phyloP scores from a whole-genome alignment of 805 yeast genomes.

The Schizosaccharomyces cryophilus region DNA sequence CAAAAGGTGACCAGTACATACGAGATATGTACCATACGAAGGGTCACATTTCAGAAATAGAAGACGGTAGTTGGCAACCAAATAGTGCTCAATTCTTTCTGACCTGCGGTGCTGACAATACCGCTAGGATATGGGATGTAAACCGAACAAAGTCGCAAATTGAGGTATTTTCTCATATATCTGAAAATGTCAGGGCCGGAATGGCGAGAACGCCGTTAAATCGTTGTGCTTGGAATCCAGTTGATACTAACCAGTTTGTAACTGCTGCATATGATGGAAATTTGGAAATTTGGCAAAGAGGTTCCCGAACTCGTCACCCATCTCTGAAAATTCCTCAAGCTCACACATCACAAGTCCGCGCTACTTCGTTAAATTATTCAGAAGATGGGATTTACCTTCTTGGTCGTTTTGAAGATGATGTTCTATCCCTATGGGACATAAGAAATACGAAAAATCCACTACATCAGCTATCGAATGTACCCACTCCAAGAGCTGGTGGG shows the following conservation, averaged over 20 bases:
- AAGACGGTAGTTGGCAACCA: constrained; percentile 14
- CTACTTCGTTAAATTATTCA: constrained; percentile 6
- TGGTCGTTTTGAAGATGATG: constrained; percentile 9
- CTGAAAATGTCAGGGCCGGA: constrained; percentile 8
- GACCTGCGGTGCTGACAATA: constrained; percentile 14
- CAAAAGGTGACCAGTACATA: constrained; percentile 16
- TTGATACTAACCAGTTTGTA: constrained; percentile 8
- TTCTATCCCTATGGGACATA: constrained; percentile 14
- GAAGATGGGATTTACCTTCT: constrained; percentile 7
- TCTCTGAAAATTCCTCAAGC: constrained; percentile 8
- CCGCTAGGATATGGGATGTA: constrained; percentile 17
- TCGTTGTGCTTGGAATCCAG: constrained; percentile 7
- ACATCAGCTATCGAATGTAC: constrained; percentile 6
- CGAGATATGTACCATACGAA: constrained; percentile 16
- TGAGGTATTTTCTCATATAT: constrained; percentile 12
- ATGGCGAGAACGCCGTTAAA: constrained; percentile 1
- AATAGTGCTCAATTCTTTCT: constrained; percentile 8
- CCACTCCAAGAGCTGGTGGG: constrained; percentile 7
- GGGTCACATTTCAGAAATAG: constrained; percentile 16
- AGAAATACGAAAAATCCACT: constrained; percentile 10
- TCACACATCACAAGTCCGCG: constrained; percentile 8
- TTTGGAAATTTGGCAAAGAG: constrained; percentile 11
- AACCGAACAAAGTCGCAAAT: constrained; percentile 9
- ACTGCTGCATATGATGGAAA: constrained; percentile 10
- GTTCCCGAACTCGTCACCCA: constrained; percentile 13